These are phyloP conservation scores for Galeopsis tetrahit DNA, from an alignment of 257 asterid species.

Conservation along the genomic window DNA sequence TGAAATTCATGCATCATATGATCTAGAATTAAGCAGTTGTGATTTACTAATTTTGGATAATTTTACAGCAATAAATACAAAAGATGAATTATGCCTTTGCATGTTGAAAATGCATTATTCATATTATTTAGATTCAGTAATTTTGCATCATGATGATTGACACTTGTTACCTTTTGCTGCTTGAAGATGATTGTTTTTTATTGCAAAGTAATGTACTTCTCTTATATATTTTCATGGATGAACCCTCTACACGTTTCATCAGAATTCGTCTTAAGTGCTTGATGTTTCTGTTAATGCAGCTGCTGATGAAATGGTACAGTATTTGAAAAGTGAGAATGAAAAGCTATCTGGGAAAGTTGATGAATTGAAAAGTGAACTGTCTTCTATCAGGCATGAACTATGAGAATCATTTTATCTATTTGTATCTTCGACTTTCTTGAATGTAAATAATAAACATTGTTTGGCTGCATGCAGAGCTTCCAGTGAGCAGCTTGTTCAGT, in stretches of 20 bases:
- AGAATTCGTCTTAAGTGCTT: constrained; percentile 19
- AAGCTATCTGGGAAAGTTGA: constrained; percentile 54
- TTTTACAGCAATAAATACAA: neutral
- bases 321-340: constrained; percentile 67
- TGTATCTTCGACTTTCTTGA: constrained; percentile 14
- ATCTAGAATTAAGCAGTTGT: neutral
- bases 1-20: neutral
- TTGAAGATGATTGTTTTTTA: constrained; percentile 5
- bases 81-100: neutral
- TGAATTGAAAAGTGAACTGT: constrained; percentile 61
- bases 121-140: neutral
- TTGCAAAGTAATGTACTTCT: neutral
- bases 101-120: neutral
- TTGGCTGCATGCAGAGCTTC: constrained; percentile 58
- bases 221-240: constrained; percentile 16
- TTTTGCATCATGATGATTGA: constrained; percentile 5
- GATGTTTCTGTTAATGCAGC: constrained; percentile 51
- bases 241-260: neutral
- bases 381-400: constrained; percentile 60
- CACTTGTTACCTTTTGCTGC: neutral
- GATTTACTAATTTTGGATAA: neutral
- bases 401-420: constrained; percentile 15
- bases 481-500: constrained; percentile 51
- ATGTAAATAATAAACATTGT: constrained; percentile 25
- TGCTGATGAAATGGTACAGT: constrained; percentile 71